Evolutionary conservation across 2,329 filamentous ascomycete genomes (phyloP).

Genomic region (Daldinia sp.): DNA sequence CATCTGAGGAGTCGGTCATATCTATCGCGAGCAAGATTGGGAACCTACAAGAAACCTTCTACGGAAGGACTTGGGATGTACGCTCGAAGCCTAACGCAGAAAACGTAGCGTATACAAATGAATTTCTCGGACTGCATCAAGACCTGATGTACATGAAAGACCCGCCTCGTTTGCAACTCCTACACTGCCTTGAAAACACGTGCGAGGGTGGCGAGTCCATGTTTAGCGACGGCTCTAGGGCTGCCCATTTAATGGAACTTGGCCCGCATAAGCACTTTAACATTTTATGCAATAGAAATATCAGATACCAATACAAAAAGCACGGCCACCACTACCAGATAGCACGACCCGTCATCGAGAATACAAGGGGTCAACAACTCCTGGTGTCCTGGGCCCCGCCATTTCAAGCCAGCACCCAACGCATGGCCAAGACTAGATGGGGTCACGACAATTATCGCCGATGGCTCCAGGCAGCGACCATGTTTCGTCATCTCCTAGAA

Average conservation of each 20-base stretch:
- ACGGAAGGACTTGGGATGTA: constrained; percentile 92
- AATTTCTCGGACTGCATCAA: constrained; percentile 89
- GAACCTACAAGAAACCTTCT: constrained; percentile 86
- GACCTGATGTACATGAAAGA: constrained; percentile 88
- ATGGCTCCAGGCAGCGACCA: constrained; percentile 64
- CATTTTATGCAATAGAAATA: constrained; percentile 45
- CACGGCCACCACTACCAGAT: constrained; percentile 72
- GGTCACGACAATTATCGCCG: constrained; percentile 27
- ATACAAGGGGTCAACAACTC: constrained; percentile 44
- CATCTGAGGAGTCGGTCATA: constrained; percentile 73
- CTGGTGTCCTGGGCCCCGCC: constrained; percentile 79
- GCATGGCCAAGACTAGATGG: not conserved
- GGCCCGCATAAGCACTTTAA: constrained; percentile 5
- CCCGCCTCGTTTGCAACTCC: constrained; percentile 84
- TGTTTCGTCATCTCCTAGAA: constrained; percentile 72
- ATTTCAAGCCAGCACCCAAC: constrained; percentile 71
- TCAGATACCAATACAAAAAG: constrained; percentile 73
- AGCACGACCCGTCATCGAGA: constrained; percentile 65
- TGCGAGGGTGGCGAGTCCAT: constrained; percentile 85
- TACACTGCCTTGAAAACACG: constrained; percentile 89
- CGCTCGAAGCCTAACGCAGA: constrained; percentile 83
- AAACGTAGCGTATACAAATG: constrained; percentile 91
- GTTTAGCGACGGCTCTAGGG: constrained; percentile 81
- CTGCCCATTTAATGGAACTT: constrained; percentile 60
- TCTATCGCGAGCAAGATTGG: constrained; percentile 80